Conservation (phyloP, 2,329 filamentous ascomycete species). For the Cladosporium sp. region DNA sequence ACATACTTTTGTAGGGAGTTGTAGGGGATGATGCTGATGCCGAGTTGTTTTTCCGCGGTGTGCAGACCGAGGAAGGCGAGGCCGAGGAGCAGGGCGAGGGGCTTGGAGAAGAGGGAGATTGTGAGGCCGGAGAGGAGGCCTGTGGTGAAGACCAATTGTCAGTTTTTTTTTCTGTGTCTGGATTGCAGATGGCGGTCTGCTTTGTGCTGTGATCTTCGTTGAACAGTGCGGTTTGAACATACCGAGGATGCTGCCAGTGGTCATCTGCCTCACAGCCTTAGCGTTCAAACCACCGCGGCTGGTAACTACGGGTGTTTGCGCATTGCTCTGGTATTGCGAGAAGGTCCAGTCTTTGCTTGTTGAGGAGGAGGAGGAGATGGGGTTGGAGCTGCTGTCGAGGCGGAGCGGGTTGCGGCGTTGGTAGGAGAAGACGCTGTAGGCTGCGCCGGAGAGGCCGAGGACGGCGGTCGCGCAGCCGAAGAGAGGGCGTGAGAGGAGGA, state of each 20-base stretch:
- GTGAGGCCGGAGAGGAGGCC: constrained; percentile 66
- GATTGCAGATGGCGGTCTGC: no score
- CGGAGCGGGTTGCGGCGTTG: constrained; percentile 36
- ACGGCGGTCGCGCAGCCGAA: constrained; percentile 35
- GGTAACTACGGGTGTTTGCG: constrained; percentile 41
- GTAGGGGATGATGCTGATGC: constrained; percentile 55
- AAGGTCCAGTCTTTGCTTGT: constrained; percentile 43
- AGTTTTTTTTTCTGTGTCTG: not conserved
- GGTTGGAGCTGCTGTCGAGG: constrained; percentile 40
- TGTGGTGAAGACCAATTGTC: constrained; percentile 36
- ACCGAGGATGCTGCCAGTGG: constrained; percentile 51
- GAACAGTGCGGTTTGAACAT: constrained; percentile 9
- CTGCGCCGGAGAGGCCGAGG: constrained; percentile 28
- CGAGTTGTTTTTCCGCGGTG: constrained; percentile 52
- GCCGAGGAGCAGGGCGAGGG: constrained; percentile 68
- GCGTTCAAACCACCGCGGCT: constrained; percentile 45
- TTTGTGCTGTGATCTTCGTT: no score
- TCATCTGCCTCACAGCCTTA: constrained; percentile 47
- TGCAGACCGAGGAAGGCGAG: constrained; percentile 65
- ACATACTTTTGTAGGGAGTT: constrained; percentile 53
- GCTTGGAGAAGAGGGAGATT: constrained; percentile 70
- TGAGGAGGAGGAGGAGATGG: constrained; percentile 18
- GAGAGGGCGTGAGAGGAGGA: constrained; percentile 43
- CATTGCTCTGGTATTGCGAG: constrained; percentile 43
- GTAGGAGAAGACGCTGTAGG: constrained; percentile 34